Evolutionary conservation across 129 eudicot genomes (phyloP).

Genomic region (Kitagawia praeruptora): DNA sequence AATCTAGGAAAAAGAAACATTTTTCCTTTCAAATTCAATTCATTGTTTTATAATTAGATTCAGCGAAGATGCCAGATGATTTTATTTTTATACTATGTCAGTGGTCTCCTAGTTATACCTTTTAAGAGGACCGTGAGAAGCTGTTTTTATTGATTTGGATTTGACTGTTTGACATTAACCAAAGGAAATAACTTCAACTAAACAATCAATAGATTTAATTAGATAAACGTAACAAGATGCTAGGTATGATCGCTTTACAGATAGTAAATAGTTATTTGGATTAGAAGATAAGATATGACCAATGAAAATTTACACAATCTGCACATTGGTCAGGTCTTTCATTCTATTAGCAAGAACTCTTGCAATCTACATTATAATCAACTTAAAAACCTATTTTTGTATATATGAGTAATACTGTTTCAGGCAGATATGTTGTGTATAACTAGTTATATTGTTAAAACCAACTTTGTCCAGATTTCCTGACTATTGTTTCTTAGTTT

Average conservation of each 20-base stretch:
- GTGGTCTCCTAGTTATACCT: not conserved
- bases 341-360: not conserved
- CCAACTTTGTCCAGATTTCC: not conserved
- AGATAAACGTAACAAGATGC: not conserved
- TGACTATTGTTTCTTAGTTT: not conserved
- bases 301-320: not conserved
- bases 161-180: not conserved
- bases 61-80: not conserved
- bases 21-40: not conserved
- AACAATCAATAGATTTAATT: not conserved
- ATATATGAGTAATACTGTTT: not conserved
- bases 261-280: not conserved
- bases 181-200: not conserved
- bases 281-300: not conserved
- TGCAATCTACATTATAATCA: not conserved
- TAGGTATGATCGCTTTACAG: not conserved
- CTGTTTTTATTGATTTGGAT: not conserved
- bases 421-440: not conserved
- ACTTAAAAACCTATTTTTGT: not conserved
- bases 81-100: not conserved
- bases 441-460: not conserved
- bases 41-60: not conserved
- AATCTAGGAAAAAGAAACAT: not conserved
- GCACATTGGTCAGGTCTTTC: not conserved
- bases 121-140: not conserved